These are phyloP conservation scores for Penicillium nordicum DNA, from an alignment of 2,329 filamentous ascomycete genomes.

Conservation along the genomic window DNA sequence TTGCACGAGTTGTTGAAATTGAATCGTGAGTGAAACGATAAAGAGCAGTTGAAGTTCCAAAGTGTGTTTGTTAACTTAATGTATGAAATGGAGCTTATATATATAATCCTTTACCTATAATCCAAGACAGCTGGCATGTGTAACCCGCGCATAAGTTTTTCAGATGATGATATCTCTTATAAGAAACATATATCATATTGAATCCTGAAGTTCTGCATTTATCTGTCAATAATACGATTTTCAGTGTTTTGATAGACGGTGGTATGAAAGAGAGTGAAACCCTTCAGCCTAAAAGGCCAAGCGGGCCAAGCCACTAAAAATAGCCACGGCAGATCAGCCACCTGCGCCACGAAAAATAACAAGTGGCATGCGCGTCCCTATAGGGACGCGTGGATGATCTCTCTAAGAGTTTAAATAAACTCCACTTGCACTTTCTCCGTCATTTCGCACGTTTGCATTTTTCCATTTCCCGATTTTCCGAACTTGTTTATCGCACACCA, in stretches of 20 bases:
- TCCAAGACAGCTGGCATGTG: background rate
- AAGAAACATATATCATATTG: accelerated
- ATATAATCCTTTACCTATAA: no score
- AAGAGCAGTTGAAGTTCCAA: no score
- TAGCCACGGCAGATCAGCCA: conserved; percentile 2
- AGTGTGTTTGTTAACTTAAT: background rate
- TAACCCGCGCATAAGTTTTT: no score
- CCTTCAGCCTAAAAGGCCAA: background rate
- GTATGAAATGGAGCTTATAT: background rate
- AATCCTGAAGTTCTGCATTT: background rate
- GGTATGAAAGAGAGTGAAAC: background rate
- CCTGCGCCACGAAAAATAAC: background rate
- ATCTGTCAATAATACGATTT: background rate
- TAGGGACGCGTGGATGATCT: conserved; percentile 6
- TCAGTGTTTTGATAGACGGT: background rate
- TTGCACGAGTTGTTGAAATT: no score
- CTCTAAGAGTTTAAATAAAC: background rate
- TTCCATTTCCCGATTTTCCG: background rate
- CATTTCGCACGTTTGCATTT: background rate
- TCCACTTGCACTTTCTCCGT: background rate
- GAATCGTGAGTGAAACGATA: background rate
- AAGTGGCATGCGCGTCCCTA: conserved; percentile 9
- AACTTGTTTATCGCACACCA: conserved; percentile 11
- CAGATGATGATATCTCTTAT: no score
- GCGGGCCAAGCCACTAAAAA: conserved; percentile 4